phyloP scores from a whole-genome alignment of 176 grass and related monocot species.

The Alopecurus myosuroides region DNA sequence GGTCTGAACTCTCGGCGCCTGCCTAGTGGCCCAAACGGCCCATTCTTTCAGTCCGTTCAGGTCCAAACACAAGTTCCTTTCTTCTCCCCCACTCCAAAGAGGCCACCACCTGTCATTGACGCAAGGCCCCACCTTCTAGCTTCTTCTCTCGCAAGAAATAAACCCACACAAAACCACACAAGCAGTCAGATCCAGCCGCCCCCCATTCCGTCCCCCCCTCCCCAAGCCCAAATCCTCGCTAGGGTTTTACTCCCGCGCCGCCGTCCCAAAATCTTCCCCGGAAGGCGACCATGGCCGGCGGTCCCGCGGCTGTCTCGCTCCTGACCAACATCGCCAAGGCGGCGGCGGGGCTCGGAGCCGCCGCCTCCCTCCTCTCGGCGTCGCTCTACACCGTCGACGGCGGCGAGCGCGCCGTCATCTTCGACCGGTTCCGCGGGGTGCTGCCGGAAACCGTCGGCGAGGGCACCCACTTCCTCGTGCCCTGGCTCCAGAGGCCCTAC shows the following conservation, averaged over 20 bases:
- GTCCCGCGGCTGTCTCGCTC: slow-evolving; percentile 60
- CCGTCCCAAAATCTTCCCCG: not conserved
- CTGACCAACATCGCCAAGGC: slow-evolving; percentile 71
- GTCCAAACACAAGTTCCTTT: too few species aligned
- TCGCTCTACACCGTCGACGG: slow-evolving; percentile 96
- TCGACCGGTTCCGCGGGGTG: slow-evolving; percentile 94
- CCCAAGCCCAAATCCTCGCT: not conserved
- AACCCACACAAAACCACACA: slow-evolving; percentile 19
- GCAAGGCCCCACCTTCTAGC: not conserved
- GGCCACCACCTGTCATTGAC: too few species aligned
- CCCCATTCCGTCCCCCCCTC: not conserved
- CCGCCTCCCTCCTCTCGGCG: slow-evolving; percentile 54
- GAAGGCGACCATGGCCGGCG: slow-evolving; percentile 34
- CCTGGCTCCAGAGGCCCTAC: slow-evolving; percentile 96
- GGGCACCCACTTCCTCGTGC: slow-evolving; percentile 96
- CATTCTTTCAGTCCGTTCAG: too few species aligned
- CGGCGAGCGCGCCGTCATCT: slow-evolving; percentile 90
- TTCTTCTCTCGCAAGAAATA: slow-evolving; percentile 47
- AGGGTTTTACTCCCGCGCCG: slow-evolving; percentile 43
- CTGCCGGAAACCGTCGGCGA: slow-evolving; percentile 69
- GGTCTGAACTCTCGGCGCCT: too few species aligned
- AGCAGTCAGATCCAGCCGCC: slow-evolving; percentile 11
- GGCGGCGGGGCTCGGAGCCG: slow-evolving; percentile 59
- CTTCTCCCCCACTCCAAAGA: too few species aligned
- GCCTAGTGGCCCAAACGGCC: too few species aligned